Base-by-base conservation (phyloP, 1,284 basidiomycete species). In the Trametes pubescens region DNA sequence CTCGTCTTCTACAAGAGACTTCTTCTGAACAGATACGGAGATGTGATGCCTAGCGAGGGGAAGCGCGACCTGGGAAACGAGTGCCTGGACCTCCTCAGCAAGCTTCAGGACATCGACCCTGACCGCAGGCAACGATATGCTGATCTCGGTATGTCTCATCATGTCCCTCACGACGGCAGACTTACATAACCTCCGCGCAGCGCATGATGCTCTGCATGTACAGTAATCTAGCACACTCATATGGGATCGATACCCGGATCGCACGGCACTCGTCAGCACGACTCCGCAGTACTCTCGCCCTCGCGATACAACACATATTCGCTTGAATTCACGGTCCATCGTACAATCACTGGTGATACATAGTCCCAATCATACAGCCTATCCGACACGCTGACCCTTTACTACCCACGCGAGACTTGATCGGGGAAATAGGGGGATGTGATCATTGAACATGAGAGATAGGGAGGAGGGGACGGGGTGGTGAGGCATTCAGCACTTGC, bases 1-100 rank as follows among this genome's bases (percentile, higher is more conserved):
- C 83, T 97, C n/a, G 88, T 94, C 0, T 86, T 93, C 71, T 96
- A 96, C 77, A 90, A 90, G 72, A 81, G 78, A 46, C 74, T 91
- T 40, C 73, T 92, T 32, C 66, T 91, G 57, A 78, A 80, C 56
- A 80, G 84, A 56, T 71, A 81, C 62, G 62, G 74, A 10, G 70
- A 61, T 4, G 24, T 32, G 0, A 22, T 75, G 13, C 53, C 32
- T 29, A 61, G 74, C 2, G 75, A 78, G 40, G 78, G 84, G 59
- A 9, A 18, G 35, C 69, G 73, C 11, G 68, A 69, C 6, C 71
- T 90, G 59, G 78, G 72, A 18, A 71, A 78, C 18, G 84, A 87
- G 40, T 89, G 90, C 72, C 69, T 81, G 13, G 68, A 72, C 16
- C 77, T 91, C 51, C 78, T 95, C 29, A 64, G 71, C 37, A 79